phyloP scores from a whole-genome alignment of 2,329 filamentous ascomycete species.

The Coniochaeta ligniaria region DNA sequence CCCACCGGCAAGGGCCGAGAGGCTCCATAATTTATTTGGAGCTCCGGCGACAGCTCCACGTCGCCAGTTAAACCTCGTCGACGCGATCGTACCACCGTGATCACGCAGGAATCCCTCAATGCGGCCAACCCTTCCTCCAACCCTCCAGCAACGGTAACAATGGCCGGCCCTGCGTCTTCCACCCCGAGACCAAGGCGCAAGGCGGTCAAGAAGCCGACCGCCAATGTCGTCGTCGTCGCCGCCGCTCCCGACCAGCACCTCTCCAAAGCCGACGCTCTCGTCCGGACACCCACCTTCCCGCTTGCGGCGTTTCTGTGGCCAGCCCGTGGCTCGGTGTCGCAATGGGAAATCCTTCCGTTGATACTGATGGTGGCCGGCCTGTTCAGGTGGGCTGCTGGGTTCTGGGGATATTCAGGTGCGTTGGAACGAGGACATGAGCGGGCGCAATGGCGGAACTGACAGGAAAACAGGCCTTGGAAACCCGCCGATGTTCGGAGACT shows the following conservation, averaged over 20 bases:
- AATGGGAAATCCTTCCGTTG: constrained; percentile 87
- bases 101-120: constrained; percentile 10
- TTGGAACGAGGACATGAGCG: not conserved
- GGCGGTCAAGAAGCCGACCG: constrained; percentile 36
- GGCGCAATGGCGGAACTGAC: not conserved
- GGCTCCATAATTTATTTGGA: not conserved
- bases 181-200: constrained; percentile 55
- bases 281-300: constrained; percentile 69
- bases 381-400: constrained; percentile 84
- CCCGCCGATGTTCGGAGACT: constrained; percentile 92
- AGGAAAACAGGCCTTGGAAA: constrained; percentile 56
- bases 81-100: not conserved
- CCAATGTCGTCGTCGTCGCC: constrained; percentile 24
- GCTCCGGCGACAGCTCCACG: not conserved
- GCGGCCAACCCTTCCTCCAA: constrained; percentile 7
- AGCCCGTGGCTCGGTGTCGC: constrained; percentile 71
- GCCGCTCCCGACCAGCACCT: constrained; percentile 7
- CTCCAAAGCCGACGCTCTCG: constrained; percentile 33
- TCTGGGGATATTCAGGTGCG: constrained; percentile 92
- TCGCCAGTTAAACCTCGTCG: not conserved
- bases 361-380: constrained; percentile 86
- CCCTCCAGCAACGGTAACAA: constrained; percentile 25
- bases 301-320: constrained; percentile 94
- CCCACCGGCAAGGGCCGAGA: not conserved
- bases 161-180: constrained; percentile 42